Percentiles rank a stretch among this genome's conserved stretches.
Conservation (phyloP, 768 basidiomycete genomes). For the Pleurotus cornucopiae region DNA sequence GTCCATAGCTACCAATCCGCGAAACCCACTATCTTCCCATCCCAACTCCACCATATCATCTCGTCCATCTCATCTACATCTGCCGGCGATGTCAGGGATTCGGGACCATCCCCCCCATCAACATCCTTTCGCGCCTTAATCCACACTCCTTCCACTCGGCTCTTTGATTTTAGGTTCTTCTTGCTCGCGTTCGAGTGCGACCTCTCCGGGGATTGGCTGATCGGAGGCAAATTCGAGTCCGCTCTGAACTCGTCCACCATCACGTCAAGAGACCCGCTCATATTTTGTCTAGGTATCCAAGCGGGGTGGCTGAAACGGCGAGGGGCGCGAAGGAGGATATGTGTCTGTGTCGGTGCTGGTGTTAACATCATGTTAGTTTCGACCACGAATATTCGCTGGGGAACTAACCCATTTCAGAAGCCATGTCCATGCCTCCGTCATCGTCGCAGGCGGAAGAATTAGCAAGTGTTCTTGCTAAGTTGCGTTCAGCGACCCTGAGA, state of each 20-base stretch:
- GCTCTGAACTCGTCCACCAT: constrained; percentile 35
- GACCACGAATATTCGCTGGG: neutral
- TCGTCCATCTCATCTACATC: constrained; percentile 35
- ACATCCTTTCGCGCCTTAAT: constrained; percentile 26
- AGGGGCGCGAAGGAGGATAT: constrained; percentile 42
- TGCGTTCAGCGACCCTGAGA: constrained; percentile 26
- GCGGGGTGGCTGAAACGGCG: constrained; percentile 42
- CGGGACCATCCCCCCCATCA: constrained; percentile 11
- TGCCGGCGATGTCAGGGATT: neutral
- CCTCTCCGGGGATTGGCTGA: constrained; percentile 2
- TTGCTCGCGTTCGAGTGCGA: neutral
- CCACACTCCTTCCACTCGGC: constrained; percentile 45
- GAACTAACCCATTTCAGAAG: constrained; percentile 24
- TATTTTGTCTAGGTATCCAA: constrained; percentile 44
- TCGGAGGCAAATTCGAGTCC: constrained; percentile 22
- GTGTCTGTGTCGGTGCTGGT: constrained; percentile 41
- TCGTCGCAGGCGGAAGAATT: constrained; percentile 17
- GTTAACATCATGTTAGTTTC: neutral
- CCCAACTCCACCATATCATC: constrained; percentile 65
- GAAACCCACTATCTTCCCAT: constrained; percentile 50
- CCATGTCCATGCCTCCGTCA: constrained; percentile 23
- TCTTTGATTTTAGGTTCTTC: constrained; percentile 5
- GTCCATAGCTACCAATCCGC: constrained; percentile 37
- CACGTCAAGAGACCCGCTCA: constrained; percentile 31
- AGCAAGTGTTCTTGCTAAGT: constrained; percentile 28